These are phyloP conservation scores for Apiotrichum siamense DNA, from an alignment of 1,284 basidiomycete species.

Conservation along the genomic window DNA sequence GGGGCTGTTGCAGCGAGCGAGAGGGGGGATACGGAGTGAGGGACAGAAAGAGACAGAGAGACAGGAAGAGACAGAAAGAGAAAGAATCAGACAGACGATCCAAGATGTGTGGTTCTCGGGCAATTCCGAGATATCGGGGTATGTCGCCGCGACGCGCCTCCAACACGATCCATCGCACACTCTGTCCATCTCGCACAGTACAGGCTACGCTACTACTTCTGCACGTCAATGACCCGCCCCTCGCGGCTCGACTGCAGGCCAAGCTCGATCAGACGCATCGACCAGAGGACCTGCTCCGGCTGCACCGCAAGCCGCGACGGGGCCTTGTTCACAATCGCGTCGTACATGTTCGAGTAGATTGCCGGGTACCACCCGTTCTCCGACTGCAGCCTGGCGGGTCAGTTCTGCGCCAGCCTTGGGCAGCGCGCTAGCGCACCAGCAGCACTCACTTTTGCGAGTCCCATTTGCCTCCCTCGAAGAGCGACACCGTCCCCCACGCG, in stretches of 20 bases:
- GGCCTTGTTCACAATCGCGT: slow-evolving; percentile 23
- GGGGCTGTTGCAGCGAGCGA: neutral
- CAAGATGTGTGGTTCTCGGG: no score
- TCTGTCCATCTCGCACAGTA: no score
- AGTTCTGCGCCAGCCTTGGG: neutral
- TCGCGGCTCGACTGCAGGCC: slow-evolving; percentile 27
- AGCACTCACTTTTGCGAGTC: slow-evolving; percentile 1
- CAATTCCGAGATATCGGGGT: no score
- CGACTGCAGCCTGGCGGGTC: neutral
- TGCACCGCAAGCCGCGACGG: slow-evolving; percentile 20
- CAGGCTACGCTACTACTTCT: slow-evolving; percentile 11
- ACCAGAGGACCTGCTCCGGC: slow-evolving; percentile 25
- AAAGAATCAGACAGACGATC: no score
- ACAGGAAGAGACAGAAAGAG: no score
- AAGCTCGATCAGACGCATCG: slow-evolving; percentile 28
- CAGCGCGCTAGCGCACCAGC: no score
- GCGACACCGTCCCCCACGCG: slow-evolving; percentile 18
- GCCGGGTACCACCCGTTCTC: slow-evolving; percentile 24
- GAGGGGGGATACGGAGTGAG: no score
- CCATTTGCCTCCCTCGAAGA: slow-evolving; percentile 7
- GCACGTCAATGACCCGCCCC: slow-evolving; percentile 18
- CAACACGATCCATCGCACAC: no score
- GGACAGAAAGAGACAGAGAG: no score
- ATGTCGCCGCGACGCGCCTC: no score
- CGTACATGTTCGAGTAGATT: slow-evolving; percentile 24